Base-by-base conservation (phyloP, 768 basidiomycete species). In the Podaxis sp. region DNA sequence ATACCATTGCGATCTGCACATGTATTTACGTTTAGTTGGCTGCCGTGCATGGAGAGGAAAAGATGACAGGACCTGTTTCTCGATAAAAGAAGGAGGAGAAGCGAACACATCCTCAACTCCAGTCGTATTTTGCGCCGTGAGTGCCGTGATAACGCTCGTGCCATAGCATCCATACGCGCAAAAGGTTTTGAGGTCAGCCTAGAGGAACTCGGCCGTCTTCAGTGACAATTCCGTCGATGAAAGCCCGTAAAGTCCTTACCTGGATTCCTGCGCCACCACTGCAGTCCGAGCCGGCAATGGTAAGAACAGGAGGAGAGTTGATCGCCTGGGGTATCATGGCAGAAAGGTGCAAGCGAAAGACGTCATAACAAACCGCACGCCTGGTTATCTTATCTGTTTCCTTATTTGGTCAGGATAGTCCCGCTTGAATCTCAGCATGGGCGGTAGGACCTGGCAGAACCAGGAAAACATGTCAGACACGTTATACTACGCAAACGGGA, bases 191-290 rank as follows among this genome's bases (percentile, higher is more conserved):
- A 96, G 76, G 71, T 96, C 95, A 7, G 92, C 94, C 89, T 94
- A 46, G 25, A 18, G 28, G n/a, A 18, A 44, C 38, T 42, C 10
- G 1, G 37, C 18, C n/a, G 48, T 27, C 32, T 48, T 48, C 21
- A 25, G 47, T 23, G 11, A 6, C 50, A 38, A 27, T 53, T 32
- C 40, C 61, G 25, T 23, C 28, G 11, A 36, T 42, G 37, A 18
- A 9, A 7, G 11, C 21, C 14, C 28, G 23, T 46, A 54, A 21
- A 13, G 18, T 10, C 27, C 63, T 58, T 63, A 89, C 91, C 77
- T 95, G 94, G 25, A 97, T 93, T 0, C 94, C 95, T 32, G 94
- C 93, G 1, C 94, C 93, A 23, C 91, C 92, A 32, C 90, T 83
- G 1, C 87, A 84, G 67, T 95, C 94, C 13, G 90, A 86, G 6